These are phyloP conservation scores for Rugonectria rugulosa DNA, from an alignment of 2,329 filamentous ascomycete species.

Conservation along the genomic window DNA sequence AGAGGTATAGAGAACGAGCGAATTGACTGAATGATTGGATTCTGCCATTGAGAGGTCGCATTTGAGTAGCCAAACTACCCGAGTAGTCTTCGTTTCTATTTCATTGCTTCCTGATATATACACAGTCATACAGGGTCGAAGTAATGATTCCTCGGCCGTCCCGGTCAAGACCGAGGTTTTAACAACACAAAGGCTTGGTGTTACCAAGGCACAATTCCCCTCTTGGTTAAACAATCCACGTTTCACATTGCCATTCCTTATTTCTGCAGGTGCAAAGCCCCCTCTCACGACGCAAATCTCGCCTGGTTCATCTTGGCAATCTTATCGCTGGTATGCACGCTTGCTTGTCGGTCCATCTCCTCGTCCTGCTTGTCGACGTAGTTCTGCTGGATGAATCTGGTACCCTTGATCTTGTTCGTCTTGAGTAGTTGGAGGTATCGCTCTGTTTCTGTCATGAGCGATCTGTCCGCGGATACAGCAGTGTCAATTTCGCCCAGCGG, in stretches of 20 bases:
- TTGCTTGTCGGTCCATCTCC: constrained; percentile 47
- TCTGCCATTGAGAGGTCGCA: background rate
- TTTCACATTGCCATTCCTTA: constrained; percentile 13
- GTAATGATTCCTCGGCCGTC: constrained; percentile 30
- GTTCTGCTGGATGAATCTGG: constrained; percentile 82
- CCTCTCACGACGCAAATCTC: constrained; percentile 42
- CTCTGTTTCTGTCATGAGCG: constrained; percentile 58
- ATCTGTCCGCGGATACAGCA: constrained; percentile 6
- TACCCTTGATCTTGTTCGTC: constrained; percentile 79
- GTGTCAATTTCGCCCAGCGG: constrained; percentile 4
- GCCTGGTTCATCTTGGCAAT: constrained; percentile 48
- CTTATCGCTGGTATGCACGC: constrained; percentile 50
- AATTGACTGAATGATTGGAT: constrained; percentile 1
- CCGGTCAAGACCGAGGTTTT: constrained; percentile 27
- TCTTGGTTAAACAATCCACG: constrained; percentile 30
- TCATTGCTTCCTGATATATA: constrained; percentile 44
- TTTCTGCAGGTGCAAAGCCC: background rate
- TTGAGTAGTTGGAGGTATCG: constrained; percentile 81
- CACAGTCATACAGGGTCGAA: constrained; percentile 43
- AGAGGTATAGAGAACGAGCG: background rate
- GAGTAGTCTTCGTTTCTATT: constrained; percentile 31
- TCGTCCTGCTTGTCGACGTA: constrained; percentile 65
- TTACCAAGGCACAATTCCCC: constrained; percentile 29
- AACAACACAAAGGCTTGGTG: constrained; percentile 28
- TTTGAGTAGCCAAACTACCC: background rate